Conservation (phyloP, 495 filamentous ascomycete species). For the Xylaria flabelliformis region DNA sequence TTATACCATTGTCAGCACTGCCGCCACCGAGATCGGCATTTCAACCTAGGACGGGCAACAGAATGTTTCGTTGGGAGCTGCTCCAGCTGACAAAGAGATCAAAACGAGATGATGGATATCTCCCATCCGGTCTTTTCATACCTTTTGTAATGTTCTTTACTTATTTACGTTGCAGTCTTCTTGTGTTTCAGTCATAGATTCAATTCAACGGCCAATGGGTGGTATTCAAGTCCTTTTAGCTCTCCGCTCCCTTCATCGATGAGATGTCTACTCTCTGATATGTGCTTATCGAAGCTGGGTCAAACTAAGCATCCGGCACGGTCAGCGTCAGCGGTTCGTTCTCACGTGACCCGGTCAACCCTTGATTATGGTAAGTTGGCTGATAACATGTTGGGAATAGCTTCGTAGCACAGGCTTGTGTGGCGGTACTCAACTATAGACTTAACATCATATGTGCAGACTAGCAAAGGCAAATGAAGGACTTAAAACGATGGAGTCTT, state of each 20-base stretch:
- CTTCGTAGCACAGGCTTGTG: neutral
- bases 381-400: neutral
- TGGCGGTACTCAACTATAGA: neutral
- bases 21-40: slow-evolving; percentile 22
- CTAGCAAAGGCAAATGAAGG: neutral
- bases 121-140: slow-evolving; percentile 43
- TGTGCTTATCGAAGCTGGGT: neutral
- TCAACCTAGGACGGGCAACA: slow-evolving; percentile 28
- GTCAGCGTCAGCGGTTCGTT: neutral
- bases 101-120: slow-evolving; percentile 40
- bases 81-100: slow-evolving; percentile 34
- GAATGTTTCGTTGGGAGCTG: slow-evolving; percentile 31
- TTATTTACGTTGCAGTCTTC: slow-evolving; percentile 38
- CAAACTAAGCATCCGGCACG: neutral
- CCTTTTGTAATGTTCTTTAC: slow-evolving; percentile 46
- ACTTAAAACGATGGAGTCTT: too few species aligned
- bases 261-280: neutral
- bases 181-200: slow-evolving; percentile 47
- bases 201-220: slow-evolving; percentile 42
- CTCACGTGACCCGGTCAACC: slow-evolving; percentile 2
- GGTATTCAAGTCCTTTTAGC: slow-evolving; percentile 35
- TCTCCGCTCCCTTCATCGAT: slow-evolving; percentile 15
- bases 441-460: too few species aligned
- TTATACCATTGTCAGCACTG: slow-evolving; percentile 27
- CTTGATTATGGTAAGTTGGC: neutral